These are phyloP conservation scores for Geum urbanum DNA, from an alignment of 306 rosid species.

Conservation along the genomic window DNA sequence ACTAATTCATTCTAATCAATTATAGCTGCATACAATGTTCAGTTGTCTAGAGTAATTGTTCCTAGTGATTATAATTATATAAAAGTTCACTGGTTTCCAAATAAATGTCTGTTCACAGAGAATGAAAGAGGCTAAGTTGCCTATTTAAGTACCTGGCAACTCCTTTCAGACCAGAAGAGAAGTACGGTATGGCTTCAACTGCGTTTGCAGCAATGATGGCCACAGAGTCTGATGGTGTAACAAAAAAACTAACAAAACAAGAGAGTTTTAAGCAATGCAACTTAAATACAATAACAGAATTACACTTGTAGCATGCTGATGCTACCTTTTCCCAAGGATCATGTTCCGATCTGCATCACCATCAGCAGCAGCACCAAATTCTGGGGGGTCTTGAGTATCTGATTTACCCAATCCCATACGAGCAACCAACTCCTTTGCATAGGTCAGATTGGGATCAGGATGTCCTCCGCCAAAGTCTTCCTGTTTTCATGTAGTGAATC, in stretches of 20 bases:
- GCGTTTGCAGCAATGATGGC: slow-evolving; percentile 99
- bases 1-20: too few relatives aligned
- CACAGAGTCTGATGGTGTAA: slow-evolving; percentile 98
- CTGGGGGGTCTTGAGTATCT: slow-evolving; percentile 67
- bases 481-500: slow-evolving; percentile 43
- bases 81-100: background rate
- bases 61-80: too few relatives aligned
- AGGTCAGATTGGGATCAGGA: slow-evolving; percentile 98
- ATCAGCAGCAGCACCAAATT: slow-evolving; percentile 99
- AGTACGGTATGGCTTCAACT: slow-evolving; percentile 92
- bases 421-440: slow-evolving; percentile 94
- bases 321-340: slow-evolving; percentile 96
- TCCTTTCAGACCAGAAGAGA: slow-evolving; percentile 88
- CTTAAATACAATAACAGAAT: slow-evolving; percentile 9
- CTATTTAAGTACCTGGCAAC: slow-evolving; percentile 76
- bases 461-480: slow-evolving; percentile 99
- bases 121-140: background rate
- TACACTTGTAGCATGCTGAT: background rate
- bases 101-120: background rate
- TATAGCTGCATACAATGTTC: too few relatives aligned
- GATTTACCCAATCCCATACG: slow-evolving; percentile 89
- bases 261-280: slow-evolving; percentile 15
- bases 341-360: slow-evolving; percentile 99
- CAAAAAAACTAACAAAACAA: slow-evolving; percentile 66
- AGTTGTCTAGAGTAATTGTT: too few relatives aligned